A percentile compares a stretch with the other conserved stretches of the same genome.
phyloP scores from a whole-genome alignment of 2,329 filamentous ascomycete species.

The Botryosphaeria dothidea region DNA sequence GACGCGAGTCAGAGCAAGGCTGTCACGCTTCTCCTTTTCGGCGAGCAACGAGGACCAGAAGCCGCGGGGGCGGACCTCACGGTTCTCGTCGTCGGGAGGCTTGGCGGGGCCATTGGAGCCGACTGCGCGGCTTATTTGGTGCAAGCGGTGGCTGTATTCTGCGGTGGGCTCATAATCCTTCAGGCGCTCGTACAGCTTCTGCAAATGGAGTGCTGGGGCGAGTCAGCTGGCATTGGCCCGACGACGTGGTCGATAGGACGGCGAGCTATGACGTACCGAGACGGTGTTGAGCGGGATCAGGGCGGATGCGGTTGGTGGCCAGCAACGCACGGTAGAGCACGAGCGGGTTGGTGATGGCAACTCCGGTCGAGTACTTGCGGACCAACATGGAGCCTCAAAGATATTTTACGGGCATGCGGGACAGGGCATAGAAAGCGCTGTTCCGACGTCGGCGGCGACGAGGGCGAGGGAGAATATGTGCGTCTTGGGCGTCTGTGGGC shows the following conservation, averaged over 20 bases:
- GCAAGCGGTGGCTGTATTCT: conserved; percentile 68
- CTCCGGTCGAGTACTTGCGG: conserved; percentile 30
- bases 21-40: conserved; percentile 54
- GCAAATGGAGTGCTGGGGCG: conserved; percentile 65
- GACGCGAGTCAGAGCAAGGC: conserved; percentile 66
- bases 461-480: conserved; percentile 3
- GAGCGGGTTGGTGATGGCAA: conserved; percentile 65
- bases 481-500: neutral
- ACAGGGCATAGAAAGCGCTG: neutral
- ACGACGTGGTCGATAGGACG: neutral
- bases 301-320: conserved; percentile 64
- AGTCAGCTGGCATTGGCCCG: conserved; percentile 26
- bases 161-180: conserved; percentile 76
- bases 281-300: conserved; percentile 72
- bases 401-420: neutral
- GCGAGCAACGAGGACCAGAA: conserved; percentile 60
- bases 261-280: conserved; percentile 41
- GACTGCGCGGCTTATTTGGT: conserved; percentile 56
- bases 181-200: conserved; percentile 72
- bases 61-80: conserved; percentile 39
- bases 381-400: conserved; percentile 13
- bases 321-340: conserved; percentile 74
- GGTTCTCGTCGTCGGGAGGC: conserved; percentile 31
- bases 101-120: conserved; percentile 29
- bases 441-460: conserved; percentile 18